These are phyloP conservation scores for Sinapis alba DNA, from an alignment of 441 rosid species.

Conservation along the genomic window DNA sequence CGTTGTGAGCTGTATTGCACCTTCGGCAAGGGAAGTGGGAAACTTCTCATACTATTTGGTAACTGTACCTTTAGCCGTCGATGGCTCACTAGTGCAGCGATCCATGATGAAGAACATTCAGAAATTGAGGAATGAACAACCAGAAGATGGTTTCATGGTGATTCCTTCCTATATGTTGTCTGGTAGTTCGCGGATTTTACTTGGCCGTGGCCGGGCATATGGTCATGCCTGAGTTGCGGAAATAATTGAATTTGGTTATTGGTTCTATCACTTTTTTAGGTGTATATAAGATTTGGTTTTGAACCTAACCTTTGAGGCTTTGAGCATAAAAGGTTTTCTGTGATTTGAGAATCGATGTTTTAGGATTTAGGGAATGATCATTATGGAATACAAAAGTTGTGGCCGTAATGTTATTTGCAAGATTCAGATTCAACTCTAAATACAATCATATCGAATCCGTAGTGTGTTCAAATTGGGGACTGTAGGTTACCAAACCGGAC, in stretches of 20 bases:
- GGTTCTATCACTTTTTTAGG: constrained; percentile 2
- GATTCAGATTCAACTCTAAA: background rate
- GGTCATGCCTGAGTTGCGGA: background rate
- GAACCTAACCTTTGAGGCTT: background rate
- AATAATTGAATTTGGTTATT: background rate
- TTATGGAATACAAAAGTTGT: background rate
- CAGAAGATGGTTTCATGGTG: constrained; percentile 23
- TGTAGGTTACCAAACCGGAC: background rate
- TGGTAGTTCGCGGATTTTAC: background rate
- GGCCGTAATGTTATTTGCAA: background rate
- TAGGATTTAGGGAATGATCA: background rate
- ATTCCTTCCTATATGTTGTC: constrained; percentile 24
- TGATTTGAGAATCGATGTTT: background rate
- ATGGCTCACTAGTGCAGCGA: constrained; percentile 3
- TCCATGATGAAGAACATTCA: constrained; percentile 30
- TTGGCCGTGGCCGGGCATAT: constrained; percentile 6
- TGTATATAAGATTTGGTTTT: background rate
- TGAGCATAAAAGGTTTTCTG: background rate
- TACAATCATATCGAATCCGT: background rate
- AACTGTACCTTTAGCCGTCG: background rate
- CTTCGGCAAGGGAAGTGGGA: background rate
- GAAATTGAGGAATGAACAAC: constrained; percentile 8
- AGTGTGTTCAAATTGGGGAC: background rate
- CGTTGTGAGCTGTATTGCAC: constrained; percentile 26
- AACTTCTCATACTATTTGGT: constrained; percentile 6